A percentile compares a stretch with the other conserved stretches of the same genome.
phyloP scores from a whole-genome alignment of 495 filamentous ascomycete genomes.

The Sordaria brevicollis region DNA sequence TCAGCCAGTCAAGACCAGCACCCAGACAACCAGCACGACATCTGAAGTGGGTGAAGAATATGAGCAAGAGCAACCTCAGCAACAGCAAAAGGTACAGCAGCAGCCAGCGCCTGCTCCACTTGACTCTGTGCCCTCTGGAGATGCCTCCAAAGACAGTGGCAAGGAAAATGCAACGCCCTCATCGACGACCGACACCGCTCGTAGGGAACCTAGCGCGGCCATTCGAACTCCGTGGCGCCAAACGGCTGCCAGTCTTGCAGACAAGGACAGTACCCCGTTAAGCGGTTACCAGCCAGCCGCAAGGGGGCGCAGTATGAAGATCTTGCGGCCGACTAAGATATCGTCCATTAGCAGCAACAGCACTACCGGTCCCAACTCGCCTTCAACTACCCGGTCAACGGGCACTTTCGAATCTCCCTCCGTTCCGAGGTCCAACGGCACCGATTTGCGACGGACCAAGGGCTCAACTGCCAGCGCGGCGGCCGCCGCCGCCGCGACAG shows the following conservation, averaged over 20 bases:
- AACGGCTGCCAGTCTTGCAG: constrained; percentile 38
- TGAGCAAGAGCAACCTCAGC: constrained; percentile 21
- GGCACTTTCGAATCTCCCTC: constrained; percentile 35
- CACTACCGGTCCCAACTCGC: constrained; percentile 24
- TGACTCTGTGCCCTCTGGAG: background rate
- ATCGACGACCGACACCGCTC: constrained; percentile 17
- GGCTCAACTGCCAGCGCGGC: constrained; percentile 29
- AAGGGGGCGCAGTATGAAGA: constrained; percentile 60
- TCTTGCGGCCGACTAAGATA: constrained; percentile 56
- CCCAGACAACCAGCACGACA: constrained; percentile 21
- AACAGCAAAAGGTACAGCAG: constrained; percentile 7
- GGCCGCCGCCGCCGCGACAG: constrained; percentile 18
- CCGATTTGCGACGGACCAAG: constrained; percentile 27
- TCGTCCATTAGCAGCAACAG: background rate
- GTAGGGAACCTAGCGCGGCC: constrained; percentile 37
- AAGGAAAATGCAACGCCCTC: constrained; percentile 22
- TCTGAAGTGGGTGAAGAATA: constrained; percentile 32
- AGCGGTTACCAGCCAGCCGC: constrained; percentile 49
- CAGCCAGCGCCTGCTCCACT: background rate
- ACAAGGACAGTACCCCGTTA: constrained; percentile 35
- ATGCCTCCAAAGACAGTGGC: background rate
- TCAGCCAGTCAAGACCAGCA: constrained; percentile 21
- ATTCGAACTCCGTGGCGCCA: constrained; percentile 66
- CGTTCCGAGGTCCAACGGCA: constrained; percentile 19
- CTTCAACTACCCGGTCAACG: constrained; percentile 32